These are phyloP conservation scores for Epichloe scottii DNA, from an alignment of 2,329 filamentous ascomycete species.

Conservation along the genomic window DNA sequence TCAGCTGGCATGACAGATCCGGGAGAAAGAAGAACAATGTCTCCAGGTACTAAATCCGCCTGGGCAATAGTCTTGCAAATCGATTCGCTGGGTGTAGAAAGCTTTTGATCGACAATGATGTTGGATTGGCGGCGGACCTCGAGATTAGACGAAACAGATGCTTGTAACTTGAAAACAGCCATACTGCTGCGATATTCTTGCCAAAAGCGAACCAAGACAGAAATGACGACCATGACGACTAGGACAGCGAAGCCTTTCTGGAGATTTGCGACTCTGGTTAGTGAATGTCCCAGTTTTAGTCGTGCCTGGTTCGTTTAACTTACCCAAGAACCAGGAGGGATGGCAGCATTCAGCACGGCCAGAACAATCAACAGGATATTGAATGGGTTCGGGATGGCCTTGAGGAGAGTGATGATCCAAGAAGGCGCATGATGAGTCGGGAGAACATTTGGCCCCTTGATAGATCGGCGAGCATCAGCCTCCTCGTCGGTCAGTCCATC, in stretches of 20 bases:
- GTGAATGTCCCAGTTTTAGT: background rate
- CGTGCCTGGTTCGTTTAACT: background rate
- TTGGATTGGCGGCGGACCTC: constrained; percentile 10
- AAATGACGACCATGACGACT: constrained; percentile 15
- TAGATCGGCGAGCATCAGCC: constrained; percentile 10
- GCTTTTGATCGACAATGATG: background rate
- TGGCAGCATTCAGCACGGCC: constrained; percentile 14
- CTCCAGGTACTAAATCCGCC: constrained; percentile 14
- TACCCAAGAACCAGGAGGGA: constrained; percentile 11
- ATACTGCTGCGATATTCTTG: constrained; percentile 16
- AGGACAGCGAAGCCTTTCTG: constrained; percentile 13
- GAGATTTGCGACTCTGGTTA: background rate
- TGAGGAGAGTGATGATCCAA: constrained; percentile 15
- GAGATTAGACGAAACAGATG: constrained; percentile 12
- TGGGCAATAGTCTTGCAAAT: constrained; percentile 5
- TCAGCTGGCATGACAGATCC: constrained; percentile 17
- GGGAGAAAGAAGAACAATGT: constrained; percentile 12
- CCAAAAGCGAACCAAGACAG: constrained; percentile 16
- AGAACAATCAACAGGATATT: constrained; percentile 14
- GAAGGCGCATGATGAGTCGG: constrained; percentile 15
- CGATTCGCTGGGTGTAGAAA: background rate
- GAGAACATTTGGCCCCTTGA: constrained; percentile 13
- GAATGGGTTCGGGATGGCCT: constrained; percentile 16
- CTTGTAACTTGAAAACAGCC: constrained; percentile 14
- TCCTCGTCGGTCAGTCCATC: constrained; percentile 13